Evolutionary conservation across 2,329 filamentous ascomycete genomes (phyloP), one percentile per base, ranked within the genome.

Genomic region (Fusarium succisae): DNA sequence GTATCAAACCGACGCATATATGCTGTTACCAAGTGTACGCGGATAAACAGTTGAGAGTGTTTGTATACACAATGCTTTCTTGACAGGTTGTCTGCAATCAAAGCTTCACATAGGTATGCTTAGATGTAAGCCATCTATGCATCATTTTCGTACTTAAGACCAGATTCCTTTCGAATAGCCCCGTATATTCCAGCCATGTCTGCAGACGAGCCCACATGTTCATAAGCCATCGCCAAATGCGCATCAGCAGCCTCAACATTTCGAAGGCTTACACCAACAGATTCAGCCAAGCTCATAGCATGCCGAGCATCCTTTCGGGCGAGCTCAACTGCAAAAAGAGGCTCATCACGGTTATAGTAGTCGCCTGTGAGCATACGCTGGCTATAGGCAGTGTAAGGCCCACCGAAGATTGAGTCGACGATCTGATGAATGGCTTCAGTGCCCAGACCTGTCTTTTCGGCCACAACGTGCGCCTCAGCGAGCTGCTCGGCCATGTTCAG

Each of bases 121-220:
- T 22, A 51, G 6, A 28, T 28, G 26, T 8, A 4, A 2, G 20
- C 20, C 15, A 22, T 26, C 58, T 60, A 77, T 12, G 59, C 65
- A 54, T 70, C 62, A n/a, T 93, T 94, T 79, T 94, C 92, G 83
- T 91, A 97, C 62, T 90, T 87, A 76, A 98, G 82, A 0, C 94
- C 94, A 35, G 89, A 89, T 80, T 94, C 92, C 83, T 92, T 85
- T 77, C 95, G 89, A 62, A 93, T 91, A 6, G 92, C 92, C 1
- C 95, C 95, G 83, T 97, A 97, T 43, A 98, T 92, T 17, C 89
- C 92, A 6, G 93, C 92, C 80, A 97, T 90, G 82, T 98, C 95
- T 0, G 94, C 94, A 74, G 87, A 90, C 50, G 88, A 87, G 0
- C 94, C 94, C 54, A 77, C 79, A 57, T 94, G 87, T 66, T 91